Conservation (phyloP, 768 basidiomycete genomes). For the Russula emetica region DNA sequence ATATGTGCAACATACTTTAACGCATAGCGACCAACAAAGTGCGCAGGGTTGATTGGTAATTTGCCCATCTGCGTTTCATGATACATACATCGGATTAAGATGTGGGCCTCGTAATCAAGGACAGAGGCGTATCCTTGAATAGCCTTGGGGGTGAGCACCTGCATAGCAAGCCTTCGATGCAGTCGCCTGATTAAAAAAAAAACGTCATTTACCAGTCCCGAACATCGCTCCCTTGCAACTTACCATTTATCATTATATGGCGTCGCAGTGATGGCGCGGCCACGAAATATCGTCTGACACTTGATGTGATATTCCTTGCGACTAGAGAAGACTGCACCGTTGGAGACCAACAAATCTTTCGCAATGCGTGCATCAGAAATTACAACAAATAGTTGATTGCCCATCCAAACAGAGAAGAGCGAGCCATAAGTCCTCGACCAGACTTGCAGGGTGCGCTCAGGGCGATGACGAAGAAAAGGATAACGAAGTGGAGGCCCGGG, state of each 20-base stretch:
- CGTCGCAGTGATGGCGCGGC: conserved; percentile 44
- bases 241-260: conserved; percentile 44
- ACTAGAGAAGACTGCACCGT: conserved; percentile 35
- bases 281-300: conserved; percentile 41
- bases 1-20: conserved; percentile 27
- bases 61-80: conserved; percentile 34
- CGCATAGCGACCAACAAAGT: conserved; percentile 39
- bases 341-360: conserved; percentile 42
- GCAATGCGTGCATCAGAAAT: conserved; percentile 44
- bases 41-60: conserved; percentile 39
- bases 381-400: conserved; percentile 46
- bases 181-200: conserved; percentile 35
- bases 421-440: conserved; percentile 45
- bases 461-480: conserved; percentile 41
- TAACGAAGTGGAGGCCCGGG: conserved; percentile 33
- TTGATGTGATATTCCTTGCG: conserved; percentile 45
- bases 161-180: conserved; percentile 34
- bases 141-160: conserved; percentile 36
- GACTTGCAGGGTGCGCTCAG: conserved; percentile 41
- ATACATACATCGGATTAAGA: conserved; percentile 40
- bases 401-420: conserved; percentile 41
- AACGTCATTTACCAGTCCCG: neutral
- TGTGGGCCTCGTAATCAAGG: conserved; percentile 40
- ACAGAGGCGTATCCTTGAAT: conserved; percentile 38
- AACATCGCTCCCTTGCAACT: conserved; percentile 7